Evolutionary conservation across 345 rosid genomes (phyloP), one percentile per base, ranked within the genome.

Genomic region (Sapria himalayana): DNA sequence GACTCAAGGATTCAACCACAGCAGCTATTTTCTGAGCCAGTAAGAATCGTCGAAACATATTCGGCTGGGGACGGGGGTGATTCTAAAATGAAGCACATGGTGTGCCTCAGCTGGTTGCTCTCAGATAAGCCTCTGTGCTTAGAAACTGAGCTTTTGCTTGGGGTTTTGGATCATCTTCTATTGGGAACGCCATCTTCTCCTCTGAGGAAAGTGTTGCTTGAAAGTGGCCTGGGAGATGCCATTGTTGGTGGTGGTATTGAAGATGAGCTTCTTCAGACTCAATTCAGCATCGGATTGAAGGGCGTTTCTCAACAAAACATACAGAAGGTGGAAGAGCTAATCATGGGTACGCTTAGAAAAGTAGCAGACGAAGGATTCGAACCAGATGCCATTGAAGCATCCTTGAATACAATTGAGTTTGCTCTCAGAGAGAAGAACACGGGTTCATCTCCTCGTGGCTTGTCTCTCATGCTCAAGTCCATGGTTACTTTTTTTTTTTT

Each of bases 171-270:
- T 65, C 85, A 86, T 65, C 91, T 78, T 22, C 63, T 89, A 82
- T 55, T 89, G 72, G 94, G 94, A 49, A 76, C 91, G 59, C 94
- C 93, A 56, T 85, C 98, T 55, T 74, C 98, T 39, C 98, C 94
- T 16, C 61, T 86, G 59, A 74, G 85, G 69, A 86, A 81, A 65
- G 74, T 60, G 43, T 70, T 86, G 55, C 63, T 86, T 33, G 97
- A 86, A 70, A 86, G 98, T 58, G 82, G 94, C 51, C 72, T 86
- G 19, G 98, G 94, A 38, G 94, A 78, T 32, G 98, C 91, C 45
- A 85, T 89, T 53, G 59, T 82, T 48, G 85, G 89, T 33, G 91
- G 93, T 43, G 94, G 93, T 29, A 45, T 89, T 56, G 82, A 73
- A 52, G 98, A 89, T 46, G 94, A 89, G 55, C 91, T 89, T 39